phyloP scores from a whole-genome alignment of 1,139 yeast genomes.

The Geotrichum australiense region DNA sequence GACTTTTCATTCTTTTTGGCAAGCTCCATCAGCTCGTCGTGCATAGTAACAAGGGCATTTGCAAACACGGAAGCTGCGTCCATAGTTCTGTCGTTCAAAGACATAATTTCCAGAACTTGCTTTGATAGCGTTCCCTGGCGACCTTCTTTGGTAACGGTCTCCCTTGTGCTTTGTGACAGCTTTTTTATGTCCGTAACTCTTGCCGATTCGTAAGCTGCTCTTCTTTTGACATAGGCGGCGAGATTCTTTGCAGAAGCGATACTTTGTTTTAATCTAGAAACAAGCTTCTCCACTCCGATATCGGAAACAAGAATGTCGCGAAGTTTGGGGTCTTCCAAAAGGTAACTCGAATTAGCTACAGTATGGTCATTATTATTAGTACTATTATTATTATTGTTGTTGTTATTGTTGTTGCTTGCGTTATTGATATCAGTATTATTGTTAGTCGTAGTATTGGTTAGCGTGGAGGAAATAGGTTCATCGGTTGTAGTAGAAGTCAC shows the following conservation, averaged over 20 bases:
- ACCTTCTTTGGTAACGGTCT: slow-evolving; percentile 43
- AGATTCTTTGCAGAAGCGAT: slow-evolving; percentile 79
- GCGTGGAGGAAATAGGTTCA: not conserved
- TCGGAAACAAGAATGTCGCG: slow-evolving; percentile 49
- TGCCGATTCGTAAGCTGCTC: slow-evolving; percentile 72
- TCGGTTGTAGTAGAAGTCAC: not conserved
- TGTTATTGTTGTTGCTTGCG: not conserved
- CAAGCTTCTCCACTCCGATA: slow-evolving; percentile 53
- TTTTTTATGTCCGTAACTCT: slow-evolving; percentile 68
- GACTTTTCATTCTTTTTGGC: slow-evolving; percentile 60
- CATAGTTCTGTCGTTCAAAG: slow-evolving; percentile 67
- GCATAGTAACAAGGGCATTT: slow-evolving; percentile 73
- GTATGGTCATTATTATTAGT: not conserved
- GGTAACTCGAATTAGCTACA: slow-evolving; percentile 21
- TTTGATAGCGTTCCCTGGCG: slow-evolving; percentile 63
- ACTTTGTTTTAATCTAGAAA: slow-evolving; percentile 70
- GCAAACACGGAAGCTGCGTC: slow-evolving; percentile 74
- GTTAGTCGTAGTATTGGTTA: not conserved
- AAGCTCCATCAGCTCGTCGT: slow-evolving; percentile 71
- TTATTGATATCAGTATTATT: not conserved
- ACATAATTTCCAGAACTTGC: slow-evolving; percentile 62
- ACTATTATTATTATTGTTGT: not conserved
- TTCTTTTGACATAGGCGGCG: slow-evolving; percentile 67
- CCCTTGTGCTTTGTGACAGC: slow-evolving; percentile 49
- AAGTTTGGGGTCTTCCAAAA: slow-evolving; percentile 44